A percentile compares a stretch with the other conserved stretches of the same genome.
These are phyloP conservation scores for Hortiboletus campestris DNA, from an alignment of 768 basidiomycete species.

Conservation along the genomic window DNA sequence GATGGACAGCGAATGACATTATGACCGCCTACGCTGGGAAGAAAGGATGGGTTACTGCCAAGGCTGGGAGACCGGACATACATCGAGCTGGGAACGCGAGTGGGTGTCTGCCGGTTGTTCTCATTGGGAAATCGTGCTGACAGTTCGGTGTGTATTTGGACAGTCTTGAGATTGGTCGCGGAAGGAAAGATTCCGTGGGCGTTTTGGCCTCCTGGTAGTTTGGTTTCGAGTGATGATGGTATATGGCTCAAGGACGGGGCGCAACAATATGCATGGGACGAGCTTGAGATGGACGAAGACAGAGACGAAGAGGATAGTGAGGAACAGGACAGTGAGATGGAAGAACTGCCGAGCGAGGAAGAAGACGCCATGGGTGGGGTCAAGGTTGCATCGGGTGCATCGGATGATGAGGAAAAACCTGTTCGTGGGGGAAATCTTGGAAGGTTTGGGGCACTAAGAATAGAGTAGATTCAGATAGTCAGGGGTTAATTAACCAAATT, in stretches of 20 bases:
- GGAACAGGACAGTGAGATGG: slow-evolving; percentile 21
- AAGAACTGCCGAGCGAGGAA: slow-evolving; percentile 13
- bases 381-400: slow-evolving; percentile 11
- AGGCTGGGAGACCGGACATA: slow-evolving; percentile 85
- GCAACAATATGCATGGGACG: slow-evolving; percentile 22
- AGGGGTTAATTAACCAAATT: slow-evolving; percentile 7
- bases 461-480: slow-evolving; percentile 22
- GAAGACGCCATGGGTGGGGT: not conserved
- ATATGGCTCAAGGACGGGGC: slow-evolving; percentile 53
- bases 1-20: slow-evolving; percentile 88
- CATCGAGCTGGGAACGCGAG: slow-evolving; percentile 88
- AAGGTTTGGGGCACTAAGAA: slow-evolving; percentile 32
- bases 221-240: slow-evolving; percentile 39
- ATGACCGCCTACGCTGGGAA: slow-evolving; percentile 72
- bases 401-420: slow-evolving; percentile 9
- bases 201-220: slow-evolving; percentile 70
- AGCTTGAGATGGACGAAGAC: slow-evolving; percentile 29
- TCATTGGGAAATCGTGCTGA: not conserved
- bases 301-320: slow-evolving; percentile 31
- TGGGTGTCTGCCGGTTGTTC: slow-evolving; percentile 41
- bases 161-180: slow-evolving; percentile 80
- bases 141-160: not conserved
- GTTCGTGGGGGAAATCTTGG: slow-evolving; percentile 11
- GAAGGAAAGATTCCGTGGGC: slow-evolving; percentile 83
- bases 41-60: slow-evolving; percentile 87